phyloP scores from a whole-genome alignment of 306 rosid genomes.

The Rosa persica region DNA sequence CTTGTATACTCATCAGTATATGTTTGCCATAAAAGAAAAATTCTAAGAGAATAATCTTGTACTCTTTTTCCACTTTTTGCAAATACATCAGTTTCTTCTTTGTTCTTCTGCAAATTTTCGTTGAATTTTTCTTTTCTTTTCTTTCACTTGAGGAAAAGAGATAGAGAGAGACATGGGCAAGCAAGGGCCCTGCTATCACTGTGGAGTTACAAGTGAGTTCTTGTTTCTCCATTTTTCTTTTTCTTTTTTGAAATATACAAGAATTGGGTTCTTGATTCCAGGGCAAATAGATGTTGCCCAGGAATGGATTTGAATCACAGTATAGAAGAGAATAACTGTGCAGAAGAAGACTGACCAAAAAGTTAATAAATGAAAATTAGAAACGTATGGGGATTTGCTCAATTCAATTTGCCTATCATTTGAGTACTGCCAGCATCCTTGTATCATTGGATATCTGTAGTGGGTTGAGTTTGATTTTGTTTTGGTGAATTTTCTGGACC shows the following conservation, averaged over 20 bases:
- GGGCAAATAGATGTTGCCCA: slow-evolving; percentile 15
- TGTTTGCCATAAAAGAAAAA: slow-evolving; percentile 29
- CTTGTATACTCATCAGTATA: slow-evolving; percentile 41
- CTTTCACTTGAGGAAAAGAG: slow-evolving; percentile 45
- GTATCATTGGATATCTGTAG: slow-evolving; percentile 28
- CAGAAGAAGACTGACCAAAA: slow-evolving; percentile 24
- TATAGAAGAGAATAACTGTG: slow-evolving; percentile 25
- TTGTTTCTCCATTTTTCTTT: slow-evolving; percentile 62
- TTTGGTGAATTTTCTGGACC: slow-evolving; percentile 15
- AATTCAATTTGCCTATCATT: slow-evolving; percentile 36
- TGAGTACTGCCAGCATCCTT: slow-evolving; percentile 29
- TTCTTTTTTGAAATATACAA: slow-evolving; percentile 10
- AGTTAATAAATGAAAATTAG: slow-evolving; percentile 18
- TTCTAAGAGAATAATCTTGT: slow-evolving; percentile 38
- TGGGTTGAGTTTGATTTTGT: slow-evolving; percentile 42
- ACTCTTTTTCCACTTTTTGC: slow-evolving; percentile 20
- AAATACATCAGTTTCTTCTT: slow-evolving; percentile 17
- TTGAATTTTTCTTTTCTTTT: slow-evolving; percentile 39
- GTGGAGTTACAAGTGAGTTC: slow-evolving; percentile 99
- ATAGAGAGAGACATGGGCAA: slow-evolving; percentile 79
- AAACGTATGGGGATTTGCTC: slow-evolving; percentile 18
- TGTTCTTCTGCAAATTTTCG: slow-evolving; percentile 34
- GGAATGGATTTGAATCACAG: slow-evolving; percentile 31
- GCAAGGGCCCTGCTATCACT: slow-evolving; percentile 99
- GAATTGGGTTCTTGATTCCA: slow-evolving; percentile 29